Base-by-base conservation (phyloP, 2,329 filamentous ascomycete genomes). In the Venturiaceae sp. region DNA sequence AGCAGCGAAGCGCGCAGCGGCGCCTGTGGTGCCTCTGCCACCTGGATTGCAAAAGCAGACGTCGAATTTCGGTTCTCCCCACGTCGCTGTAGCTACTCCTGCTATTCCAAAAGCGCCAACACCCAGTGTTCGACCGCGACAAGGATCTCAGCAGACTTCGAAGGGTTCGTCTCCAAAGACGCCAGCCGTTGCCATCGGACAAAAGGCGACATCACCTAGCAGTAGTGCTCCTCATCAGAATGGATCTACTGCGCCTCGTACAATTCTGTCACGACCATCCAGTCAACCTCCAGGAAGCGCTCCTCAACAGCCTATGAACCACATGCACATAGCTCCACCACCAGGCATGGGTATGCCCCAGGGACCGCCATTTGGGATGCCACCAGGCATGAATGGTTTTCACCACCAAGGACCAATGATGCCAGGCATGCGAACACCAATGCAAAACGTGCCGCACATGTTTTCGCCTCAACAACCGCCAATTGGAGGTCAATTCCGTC, bases 21-120 rank as follows among this genome's bases (percentile, higher is more conserved):
- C 81, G 50, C 71, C 81, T 53, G 79, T 79, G 60, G 76, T 81
- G 33, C 77, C 79, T 50, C 69, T 83, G 41, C 79, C 81, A 36
- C 75, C 79, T 46, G 79, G 77, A 53, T 67, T 83, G 55, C 75
- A 78, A 39, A 77, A 82, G 64, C 78, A 82, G 59, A 79, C 75
- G 23, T 72, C 74, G 16, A 74, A 74, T 60, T 80, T 86, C 63
- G 83, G 84, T 53, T 96, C 92, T 16, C 92, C 92, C 7, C 89
- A 90, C 68, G 82, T 92, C 55, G 77, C 86, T 30, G 79, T 90
- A 61, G 87, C 88, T 9, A 94, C 89, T 34, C 92, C 94, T 7
- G 86, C 84, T 28, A 74, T 95, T 52, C 85, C 91, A 13, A 96
- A 96, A 70, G 85, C 86, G 21, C 85, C 90, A 5, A 92, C 89